Evolutionary conservation across 2,329 filamentous ascomycete genomes (phyloP).

Genomic region (Alternaria sp.): DNA sequence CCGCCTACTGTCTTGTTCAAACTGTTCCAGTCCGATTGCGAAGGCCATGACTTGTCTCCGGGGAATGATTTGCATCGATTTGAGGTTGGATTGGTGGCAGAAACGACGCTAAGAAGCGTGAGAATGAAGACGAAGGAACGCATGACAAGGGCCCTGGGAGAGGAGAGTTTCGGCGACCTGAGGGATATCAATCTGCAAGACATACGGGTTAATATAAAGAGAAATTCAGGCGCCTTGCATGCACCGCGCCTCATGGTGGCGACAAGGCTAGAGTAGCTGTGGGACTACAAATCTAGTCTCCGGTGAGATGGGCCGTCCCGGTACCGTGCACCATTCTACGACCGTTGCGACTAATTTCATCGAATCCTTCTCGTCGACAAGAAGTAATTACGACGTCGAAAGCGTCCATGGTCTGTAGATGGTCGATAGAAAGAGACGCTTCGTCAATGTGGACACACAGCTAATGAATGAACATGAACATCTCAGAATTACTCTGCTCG

Average conservation of each 20-base stretch:
- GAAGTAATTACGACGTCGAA: background rate
- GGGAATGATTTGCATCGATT: slow-evolving; percentile 34
- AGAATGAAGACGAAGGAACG: slow-evolving; percentile 3
- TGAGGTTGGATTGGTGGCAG: slow-evolving; percentile 5
- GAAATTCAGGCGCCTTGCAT: background rate
- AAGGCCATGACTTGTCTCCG: slow-evolving; percentile 34
- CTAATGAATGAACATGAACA: background rate
- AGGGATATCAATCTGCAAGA: background rate
- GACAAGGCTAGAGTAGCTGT: background rate
- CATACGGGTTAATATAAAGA: slow-evolving; percentile 10
- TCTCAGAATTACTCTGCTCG: background rate
- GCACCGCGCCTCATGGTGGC: slow-evolving; percentile 1
- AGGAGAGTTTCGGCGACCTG: background rate
- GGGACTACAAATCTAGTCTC: slow-evolving; percentile 7
- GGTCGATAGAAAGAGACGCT: background rate
- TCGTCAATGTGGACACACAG: background rate
- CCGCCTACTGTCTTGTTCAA: slow-evolving; percentile 32
- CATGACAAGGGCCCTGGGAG: slow-evolving; percentile 5
- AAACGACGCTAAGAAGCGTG: slow-evolving; percentile 13
- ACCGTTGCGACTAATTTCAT: background rate
- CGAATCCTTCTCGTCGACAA: background rate
- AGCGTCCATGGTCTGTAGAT: background rate
- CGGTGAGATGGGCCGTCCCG: slow-evolving; percentile 6
- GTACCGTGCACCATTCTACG: background rate
- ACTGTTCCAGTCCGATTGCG: slow-evolving; percentile 21